These are phyloP conservation scores for Lentinus tigrinus DNA, from an alignment of 768 basidiomycete species.

Conservation along the genomic window DNA sequence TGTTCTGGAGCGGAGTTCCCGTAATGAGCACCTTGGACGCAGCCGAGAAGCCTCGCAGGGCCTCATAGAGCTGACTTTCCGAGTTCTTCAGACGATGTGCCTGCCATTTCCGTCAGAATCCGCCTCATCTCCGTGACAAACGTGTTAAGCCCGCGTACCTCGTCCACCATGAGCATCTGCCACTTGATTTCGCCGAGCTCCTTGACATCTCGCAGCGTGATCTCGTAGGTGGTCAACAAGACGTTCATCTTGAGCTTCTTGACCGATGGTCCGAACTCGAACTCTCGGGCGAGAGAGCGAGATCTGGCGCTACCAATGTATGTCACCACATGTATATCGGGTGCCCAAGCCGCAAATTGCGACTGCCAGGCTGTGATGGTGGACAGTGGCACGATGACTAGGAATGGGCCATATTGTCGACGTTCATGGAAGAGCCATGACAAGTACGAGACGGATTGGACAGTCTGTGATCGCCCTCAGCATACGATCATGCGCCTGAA, in stretches of 20 bases:
- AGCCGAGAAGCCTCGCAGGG: conserved; percentile 83
- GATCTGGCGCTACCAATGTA: conserved; percentile 90
- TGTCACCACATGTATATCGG: conserved; percentile 93
- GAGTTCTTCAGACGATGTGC: conserved; percentile 98
- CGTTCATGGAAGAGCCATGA: conserved; percentile 92
- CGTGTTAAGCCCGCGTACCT: conserved; percentile 48
- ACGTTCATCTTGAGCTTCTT: conserved; percentile 98
- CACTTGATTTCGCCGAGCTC: conserved; percentile 94
- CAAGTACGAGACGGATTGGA: conserved; percentile 94
- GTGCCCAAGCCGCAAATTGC: conserved; percentile 93
- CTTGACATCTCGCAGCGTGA: conserved; percentile 85
- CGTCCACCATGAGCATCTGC: conserved; percentile 95
- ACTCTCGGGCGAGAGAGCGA: conserved; percentile 87
- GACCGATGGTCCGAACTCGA: conserved; percentile 86
- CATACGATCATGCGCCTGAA: not conserved
- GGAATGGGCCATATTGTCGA: conserved; percentile 94
- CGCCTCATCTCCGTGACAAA: not conserved
- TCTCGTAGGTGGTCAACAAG: conserved; percentile 93
- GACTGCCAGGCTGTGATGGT: conserved; percentile 98
- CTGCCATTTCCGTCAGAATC: conserved; percentile 35
- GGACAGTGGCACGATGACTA: conserved; percentile 96
- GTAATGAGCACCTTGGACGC: conserved; percentile 95
- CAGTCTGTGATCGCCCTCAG: conserved; percentile 53
- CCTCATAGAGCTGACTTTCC: conserved; percentile 96
- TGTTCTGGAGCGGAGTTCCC: conserved; percentile 97